phyloP scores from a whole-genome alignment of 805 yeast species.

The Spathaspora sp. region DNA sequence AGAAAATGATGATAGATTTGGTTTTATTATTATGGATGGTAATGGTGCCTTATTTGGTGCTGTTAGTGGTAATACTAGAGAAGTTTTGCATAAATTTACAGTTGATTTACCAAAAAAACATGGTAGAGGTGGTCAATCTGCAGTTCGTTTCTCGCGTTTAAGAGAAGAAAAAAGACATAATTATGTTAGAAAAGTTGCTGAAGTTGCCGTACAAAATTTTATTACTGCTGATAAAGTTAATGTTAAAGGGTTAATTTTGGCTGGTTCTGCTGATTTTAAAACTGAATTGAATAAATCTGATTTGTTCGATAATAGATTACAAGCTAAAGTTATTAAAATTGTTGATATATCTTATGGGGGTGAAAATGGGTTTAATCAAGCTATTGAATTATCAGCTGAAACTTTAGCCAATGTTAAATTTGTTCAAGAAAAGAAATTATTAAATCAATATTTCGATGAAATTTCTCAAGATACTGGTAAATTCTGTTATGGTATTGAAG shows the following conservation, averaged over 20 bases:
- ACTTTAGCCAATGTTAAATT: slow-evolving; percentile 95
- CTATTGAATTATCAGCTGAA: slow-evolving; percentile 96
- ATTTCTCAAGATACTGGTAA: slow-evolving; percentile 96
- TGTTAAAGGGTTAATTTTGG: slow-evolving; percentile 90
- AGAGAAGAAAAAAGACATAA: slow-evolving; percentile 99
- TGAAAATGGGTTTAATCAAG: slow-evolving; percentile 99
- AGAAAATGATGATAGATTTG: slow-evolving; percentile 94
- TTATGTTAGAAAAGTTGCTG: slow-evolving; percentile 97
- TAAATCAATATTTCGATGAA: slow-evolving; percentile 91
- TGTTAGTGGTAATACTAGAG: slow-evolving; percentile 94
- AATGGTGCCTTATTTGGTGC: slow-evolving; percentile 96
- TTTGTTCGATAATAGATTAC: slow-evolving; percentile 86
- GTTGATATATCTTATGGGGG: slow-evolving; percentile 99
- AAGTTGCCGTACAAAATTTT: slow-evolving; percentile 95
- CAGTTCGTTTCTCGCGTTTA: slow-evolving; percentile 96
- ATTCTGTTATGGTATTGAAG: slow-evolving; percentile 96
- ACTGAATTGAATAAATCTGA: slow-evolving; percentile 91
- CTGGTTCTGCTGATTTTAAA: slow-evolving; percentile 99
- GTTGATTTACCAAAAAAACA: slow-evolving; percentile 99
- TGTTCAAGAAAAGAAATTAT: slow-evolving; percentile 95
- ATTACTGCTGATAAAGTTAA: slow-evolving; percentile 92
- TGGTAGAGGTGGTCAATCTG: slow-evolving; percentile 99
- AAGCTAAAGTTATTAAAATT: slow-evolving; percentile 79
- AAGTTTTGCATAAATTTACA: slow-evolving; percentile 87
- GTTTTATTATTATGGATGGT: slow-evolving; percentile 99